Conservation (phyloP, 1,284 basidiomycete species). For the Violaceomyces palustris region DNA sequence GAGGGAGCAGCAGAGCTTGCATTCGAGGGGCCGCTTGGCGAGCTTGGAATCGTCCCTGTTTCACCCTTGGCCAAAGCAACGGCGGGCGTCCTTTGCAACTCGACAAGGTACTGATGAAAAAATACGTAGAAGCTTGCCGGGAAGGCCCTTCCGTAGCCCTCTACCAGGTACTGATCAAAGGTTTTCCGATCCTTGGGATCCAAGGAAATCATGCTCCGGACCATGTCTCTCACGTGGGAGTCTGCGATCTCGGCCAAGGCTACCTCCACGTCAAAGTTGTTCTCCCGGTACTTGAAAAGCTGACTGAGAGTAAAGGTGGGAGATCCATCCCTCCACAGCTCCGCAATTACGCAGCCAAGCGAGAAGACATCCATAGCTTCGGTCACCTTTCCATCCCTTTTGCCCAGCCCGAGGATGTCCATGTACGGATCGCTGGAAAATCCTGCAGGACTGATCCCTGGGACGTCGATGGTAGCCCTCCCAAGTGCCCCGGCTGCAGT, state of each 20-base stretch:
- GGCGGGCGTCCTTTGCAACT: constrained; percentile 67
- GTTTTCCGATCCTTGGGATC: constrained; percentile 72
- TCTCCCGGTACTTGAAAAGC: constrained; percentile 87
- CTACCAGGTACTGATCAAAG: constrained; percentile 75
- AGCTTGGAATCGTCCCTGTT: no score
- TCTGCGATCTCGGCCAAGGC: constrained; percentile 76
- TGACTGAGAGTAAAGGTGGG: constrained; percentile 91
- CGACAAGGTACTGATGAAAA: constrained; percentile 79
- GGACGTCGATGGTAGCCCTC: not conserved
- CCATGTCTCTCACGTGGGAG: constrained; percentile 65
- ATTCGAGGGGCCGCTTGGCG: no score
- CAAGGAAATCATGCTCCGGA: constrained; percentile 82
- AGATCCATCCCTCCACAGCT: constrained; percentile 90
- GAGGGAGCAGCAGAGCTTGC: no score
- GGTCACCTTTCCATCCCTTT: constrained; percentile 72
- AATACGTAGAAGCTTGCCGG: constrained; percentile 92
- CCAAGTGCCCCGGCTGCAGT: not conserved
- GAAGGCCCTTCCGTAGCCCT: constrained; percentile 70
- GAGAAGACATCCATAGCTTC: constrained; percentile 99
- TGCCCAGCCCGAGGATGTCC: constrained; percentile 46
- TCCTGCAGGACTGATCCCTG: not conserved
- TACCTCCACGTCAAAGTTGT: constrained; percentile 71
- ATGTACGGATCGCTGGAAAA: constrained; percentile 18
- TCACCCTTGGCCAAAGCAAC: no score
- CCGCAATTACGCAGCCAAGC: constrained; percentile 88